Conservation (phyloP, 176 grass and related monocot genomes). For the Dendrocalamus sinicus region DNA sequence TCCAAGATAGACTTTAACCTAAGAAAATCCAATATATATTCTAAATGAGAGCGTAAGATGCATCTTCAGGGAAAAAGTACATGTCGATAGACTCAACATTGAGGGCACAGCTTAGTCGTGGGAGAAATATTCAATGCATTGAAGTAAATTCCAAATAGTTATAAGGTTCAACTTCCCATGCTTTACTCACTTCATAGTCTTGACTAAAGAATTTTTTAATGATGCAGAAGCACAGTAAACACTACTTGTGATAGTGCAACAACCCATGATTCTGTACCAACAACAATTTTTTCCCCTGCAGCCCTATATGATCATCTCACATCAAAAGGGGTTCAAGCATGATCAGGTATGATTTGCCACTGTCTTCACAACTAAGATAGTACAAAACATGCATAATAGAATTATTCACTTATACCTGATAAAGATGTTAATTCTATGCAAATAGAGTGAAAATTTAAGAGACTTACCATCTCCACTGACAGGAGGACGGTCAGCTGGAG, state of each 20-base stretch:
- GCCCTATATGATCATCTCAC: not conserved
- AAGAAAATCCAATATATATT: not conserved
- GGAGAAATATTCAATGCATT: not conserved
- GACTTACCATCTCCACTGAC: constrained; percentile 80
- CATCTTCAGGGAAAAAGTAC: not conserved
- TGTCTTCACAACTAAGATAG: not conserved
- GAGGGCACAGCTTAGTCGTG: not conserved
- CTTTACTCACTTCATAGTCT: not conserved
- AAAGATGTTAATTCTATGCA: not conserved
- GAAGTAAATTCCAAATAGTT: not conserved
- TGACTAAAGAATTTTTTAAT: not conserved
- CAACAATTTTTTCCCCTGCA: not conserved
- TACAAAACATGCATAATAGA: not conserved
- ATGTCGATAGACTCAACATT: not conserved
- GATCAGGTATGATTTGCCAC: not conserved
- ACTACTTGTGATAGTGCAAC: not conserved
- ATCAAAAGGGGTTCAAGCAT: not conserved
- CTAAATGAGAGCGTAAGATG: not conserved
- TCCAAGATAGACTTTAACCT: not conserved
- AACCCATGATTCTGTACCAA: not conserved
- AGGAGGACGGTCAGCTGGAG: constrained; percentile 55
- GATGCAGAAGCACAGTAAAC: not conserved
- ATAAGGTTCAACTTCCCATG: not conserved
- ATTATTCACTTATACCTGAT: not conserved
- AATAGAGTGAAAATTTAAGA: not conserved